Evolutionary conservation across 2,329 filamentous ascomycete species (phyloP), one percentile per base, ranked within the genome.

Genomic region (Alternaria sp.): DNA sequence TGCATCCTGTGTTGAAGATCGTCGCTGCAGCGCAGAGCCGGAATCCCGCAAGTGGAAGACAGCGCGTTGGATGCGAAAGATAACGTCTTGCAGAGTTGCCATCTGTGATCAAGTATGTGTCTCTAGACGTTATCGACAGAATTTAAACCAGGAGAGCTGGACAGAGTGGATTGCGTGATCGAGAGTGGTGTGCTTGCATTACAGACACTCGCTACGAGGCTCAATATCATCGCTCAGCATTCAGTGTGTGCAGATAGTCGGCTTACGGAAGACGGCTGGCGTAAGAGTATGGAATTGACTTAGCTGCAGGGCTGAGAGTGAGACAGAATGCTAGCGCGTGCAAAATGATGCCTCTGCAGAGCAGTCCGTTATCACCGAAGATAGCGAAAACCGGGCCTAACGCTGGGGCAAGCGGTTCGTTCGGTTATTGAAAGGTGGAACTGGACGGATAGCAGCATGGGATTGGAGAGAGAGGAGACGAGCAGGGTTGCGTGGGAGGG

Each of bases 261-360:
- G 68, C 65, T 71, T 68, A 72, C 65, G 64, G 60, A 62, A 69
- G 68, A 55, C 60, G 56, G 62, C 55, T 62, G 48, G 64, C 49
- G 58, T 43, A 49, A 48, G 57, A 50, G 38, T 10, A 44, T 28
- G 41, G 25, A 32, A 14, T 38, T 51, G 54, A 52, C 38, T 32
- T 20, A 64, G 64, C 64, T 72, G 71, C 75, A 76, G 71, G 74
- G 74, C 71, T 45, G 56, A 16, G 48, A n/a, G 43, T 72, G 63
- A 71, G 66, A 66, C 64, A 61, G 62, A 63, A 60, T 54, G 67
- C 73, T 65, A 73, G 68, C 62, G 28, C 43, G 28, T 44, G 25
- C 45, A 34, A 25, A 25, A 65, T 59, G 53, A 64, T 69, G 55
- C 57, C 60, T 66, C 60, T 49, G 53, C 22, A 28, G 54, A 41